Evolutionary conservation across 2,329 filamentous ascomycete genomes (phyloP), one percentile per base, ranked within the genome.

Genomic region (Seiridium unicorne): DNA sequence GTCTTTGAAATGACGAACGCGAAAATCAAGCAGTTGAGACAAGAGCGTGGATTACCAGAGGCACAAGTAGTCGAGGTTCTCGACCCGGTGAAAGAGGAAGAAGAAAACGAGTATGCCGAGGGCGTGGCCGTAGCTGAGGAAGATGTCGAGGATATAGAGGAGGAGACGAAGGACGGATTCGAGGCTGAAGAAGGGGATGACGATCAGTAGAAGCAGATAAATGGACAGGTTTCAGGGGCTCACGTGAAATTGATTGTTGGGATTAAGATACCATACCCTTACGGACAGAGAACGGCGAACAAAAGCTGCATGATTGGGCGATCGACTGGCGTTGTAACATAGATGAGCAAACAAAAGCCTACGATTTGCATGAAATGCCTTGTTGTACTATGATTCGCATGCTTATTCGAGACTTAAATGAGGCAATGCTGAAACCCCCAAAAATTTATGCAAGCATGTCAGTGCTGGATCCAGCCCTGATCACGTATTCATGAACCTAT

Each of bases 1-100:
- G 94, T 99, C 31, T 97, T 87, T 72, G 92, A 99, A 74, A 99
- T 99, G 92, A 96, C 93, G 3, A 85, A 89, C 51, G 85, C 83
- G 1, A 81, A 76, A 69, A 65, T 84, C 42, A 74, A 79, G 69
- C 81, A 85, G 69, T 63, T 86, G 51, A 75, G 78, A 55, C 74
- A 68, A 8, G 80, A 76, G 55, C 71, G 70, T 31, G 72, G 72
- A 6, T 60, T 74, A 51, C 65, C 68, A 9, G 66, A 61, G n/a
- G 58, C 61, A 38, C 58, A 61, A 31, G 63, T 63, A n/a, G 55
- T 55, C 5, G 57, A 59, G 26, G 57, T 53, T 8, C 18, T 68
- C n/a, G 71, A 72, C 5, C 66, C 69, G 2, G 67, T 69, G 5
- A 69, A 72, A 4, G 74, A 70, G 54, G 70, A 72, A 35, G 67